Evolutionary conservation across 2,329 filamentous ascomycete genomes (phyloP), one percentile per base, ranked within the genome.

Genomic region (Diaporthe amygdali): DNA sequence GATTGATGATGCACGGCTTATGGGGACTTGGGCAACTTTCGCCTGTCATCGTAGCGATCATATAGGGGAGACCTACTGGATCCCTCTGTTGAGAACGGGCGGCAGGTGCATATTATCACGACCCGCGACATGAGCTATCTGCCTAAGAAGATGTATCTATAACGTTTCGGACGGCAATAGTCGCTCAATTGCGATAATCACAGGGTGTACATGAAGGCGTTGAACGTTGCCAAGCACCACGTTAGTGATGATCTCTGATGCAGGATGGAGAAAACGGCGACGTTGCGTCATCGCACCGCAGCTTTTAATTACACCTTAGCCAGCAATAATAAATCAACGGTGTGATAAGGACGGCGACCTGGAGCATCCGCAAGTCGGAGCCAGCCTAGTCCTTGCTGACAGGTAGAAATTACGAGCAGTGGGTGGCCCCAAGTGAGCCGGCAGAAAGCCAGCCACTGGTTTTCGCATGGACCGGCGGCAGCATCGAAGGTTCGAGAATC

Each of bases 401-500:
- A 25, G 27, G 1, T 27, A 47, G 17, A 47, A 2, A 14, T 44
- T 8, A 12, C 20, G 39, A n/a, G n/a, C 5, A 14, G 37, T 49
- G 59, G 47, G 47, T 47, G 34, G 47, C 34, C 39, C 59, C 59
- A 34, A 20, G 22, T 63, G 20, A 34, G 41, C 39, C 34, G 32
- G 61, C 14, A 44, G 61, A 30, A 32, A 66, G 52, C 66, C 67
- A 64, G 47, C 59, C 59, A 56, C 67, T 72, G 72, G 75, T 75
- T 66, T 72, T 73, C 51, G 55, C 49, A 66, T 71, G 70, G 68
- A 49, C 68, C 66, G 71, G 55, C 69, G 68, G 75, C 74, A 80
- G 66, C 82, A 84, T 81, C 81, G 83, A 84, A 84, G 78, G 74
- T 84, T 84, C 83, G 81, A 83, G 83, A 84, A 84, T 78, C 75